Conservation (phyloP, 495 filamentous ascomycete genomes). For the Hypomontagnella submonticulosa region DNA sequence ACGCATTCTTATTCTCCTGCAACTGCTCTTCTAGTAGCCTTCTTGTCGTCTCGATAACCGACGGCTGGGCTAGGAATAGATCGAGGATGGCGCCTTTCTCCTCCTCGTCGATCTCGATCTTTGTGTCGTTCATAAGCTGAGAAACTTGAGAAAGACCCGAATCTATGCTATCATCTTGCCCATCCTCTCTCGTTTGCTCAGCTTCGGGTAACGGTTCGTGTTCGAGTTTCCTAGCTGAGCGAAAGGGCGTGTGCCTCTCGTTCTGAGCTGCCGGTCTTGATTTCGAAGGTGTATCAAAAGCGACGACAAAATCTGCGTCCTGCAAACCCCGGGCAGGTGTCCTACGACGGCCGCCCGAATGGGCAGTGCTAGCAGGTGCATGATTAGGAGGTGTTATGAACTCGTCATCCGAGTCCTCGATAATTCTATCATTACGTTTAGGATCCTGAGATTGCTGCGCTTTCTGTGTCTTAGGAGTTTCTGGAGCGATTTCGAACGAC, state of each 20-base stretch:
- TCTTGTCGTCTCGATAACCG: slow-evolving; percentile 47
- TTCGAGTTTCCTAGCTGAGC: slow-evolving; percentile 37
- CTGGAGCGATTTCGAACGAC: slow-evolving; percentile 12
- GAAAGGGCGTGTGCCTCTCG: slow-evolving; percentile 28
- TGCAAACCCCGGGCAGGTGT: slow-evolving; percentile 22
- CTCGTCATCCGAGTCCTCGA: slow-evolving; percentile 65
- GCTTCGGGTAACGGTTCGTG: slow-evolving; percentile 15
- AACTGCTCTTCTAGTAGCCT: slow-evolving; percentile 42
- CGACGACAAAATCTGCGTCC: slow-evolving; percentile 32
- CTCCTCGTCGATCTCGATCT: slow-evolving; percentile 29
- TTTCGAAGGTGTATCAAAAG: slow-evolving; percentile 39
- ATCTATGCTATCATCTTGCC: not conserved
- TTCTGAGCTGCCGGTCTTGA: slow-evolving; percentile 22
- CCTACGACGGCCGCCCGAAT: slow-evolving; percentile 33
- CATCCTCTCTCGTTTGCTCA: slow-evolving; percentile 13
- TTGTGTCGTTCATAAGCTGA: slow-evolving; percentile 12
- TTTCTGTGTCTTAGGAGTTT: slow-evolving; percentile 25
- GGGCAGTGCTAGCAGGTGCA: slow-evolving; percentile 26
- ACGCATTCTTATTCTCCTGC: slow-evolving; percentile 50
- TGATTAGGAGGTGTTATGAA: slow-evolving; percentile 45
- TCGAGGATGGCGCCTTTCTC: slow-evolving; percentile 47
- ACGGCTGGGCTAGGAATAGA: slow-evolving; percentile 49
- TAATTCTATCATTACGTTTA: slow-evolving; percentile 44
- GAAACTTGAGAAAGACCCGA: slow-evolving; percentile 25
- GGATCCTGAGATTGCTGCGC: slow-evolving; percentile 1